phyloP scores from a whole-genome alignment of 73 alveolate genomes.

The Paramecium primaurelia region DNA sequence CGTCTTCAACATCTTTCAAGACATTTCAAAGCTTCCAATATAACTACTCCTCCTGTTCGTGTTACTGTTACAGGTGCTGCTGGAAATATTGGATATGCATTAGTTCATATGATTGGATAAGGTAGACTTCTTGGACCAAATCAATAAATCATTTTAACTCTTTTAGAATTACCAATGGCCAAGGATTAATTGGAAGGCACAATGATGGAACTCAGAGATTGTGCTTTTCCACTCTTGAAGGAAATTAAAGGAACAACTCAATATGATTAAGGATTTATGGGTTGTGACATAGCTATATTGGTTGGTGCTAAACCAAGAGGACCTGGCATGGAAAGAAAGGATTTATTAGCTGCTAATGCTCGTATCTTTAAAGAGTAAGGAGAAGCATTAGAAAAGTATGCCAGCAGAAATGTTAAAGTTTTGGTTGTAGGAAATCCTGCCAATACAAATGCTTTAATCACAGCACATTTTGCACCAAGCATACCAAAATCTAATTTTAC shows the following conservation, averaged over 20 bases:
- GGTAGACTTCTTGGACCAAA: slow-evolving; percentile 89
- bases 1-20: slow-evolving; percentile 35
- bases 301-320: slow-evolving; percentile 97
- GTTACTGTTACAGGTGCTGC: slow-evolving; percentile 94
- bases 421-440: slow-evolving; percentile 97
- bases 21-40: slow-evolving; percentile 19
- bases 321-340: slow-evolving; percentile 98
- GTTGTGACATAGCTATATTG: slow-evolving; percentile 88
- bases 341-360: slow-evolving; percentile 87
- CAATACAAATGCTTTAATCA: slow-evolving; percentile 90
- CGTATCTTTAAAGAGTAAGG: slow-evolving; percentile 90
- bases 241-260: slow-evolving; percentile 78
- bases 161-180: slow-evolving; percentile 72
- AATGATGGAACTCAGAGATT: slow-evolving; percentile 88
- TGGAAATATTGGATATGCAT: slow-evolving; percentile 90
- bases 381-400: slow-evolving; percentile 85
- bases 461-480: slow-evolving; percentile 82
- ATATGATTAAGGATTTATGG: slow-evolving; percentile 88
- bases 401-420: slow-evolving; percentile 91
- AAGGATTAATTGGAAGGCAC: slow-evolving; percentile 83
- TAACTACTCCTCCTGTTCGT: slow-evolving; percentile 22
- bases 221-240: slow-evolving; percentile 84
- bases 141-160: slow-evolving; percentile 70
- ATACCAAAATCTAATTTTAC: slow-evolving; percentile 90
- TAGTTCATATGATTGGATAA: slow-evolving; percentile 78